Evolutionary conservation across 2,329 filamentous ascomycete species (phyloP), one percentile per base, ranked within the genome.

Genomic region (Epichloe brachyelytri): DNA sequence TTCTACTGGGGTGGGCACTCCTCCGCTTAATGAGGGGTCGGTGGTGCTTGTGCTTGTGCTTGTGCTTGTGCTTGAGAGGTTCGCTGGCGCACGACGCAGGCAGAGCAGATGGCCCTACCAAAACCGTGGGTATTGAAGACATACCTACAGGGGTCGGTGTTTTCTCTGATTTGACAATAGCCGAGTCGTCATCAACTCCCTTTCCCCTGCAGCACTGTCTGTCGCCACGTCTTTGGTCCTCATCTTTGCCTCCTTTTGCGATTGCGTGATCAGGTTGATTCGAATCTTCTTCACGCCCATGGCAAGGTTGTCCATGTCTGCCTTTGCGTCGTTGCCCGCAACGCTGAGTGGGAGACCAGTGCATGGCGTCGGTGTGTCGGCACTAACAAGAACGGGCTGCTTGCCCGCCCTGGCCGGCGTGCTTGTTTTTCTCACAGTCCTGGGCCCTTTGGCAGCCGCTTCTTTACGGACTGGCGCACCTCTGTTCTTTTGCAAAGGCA

Each of bases 401-500:
- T 51, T 57, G n/a, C 45, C 40, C 51, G 53, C 58, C 33, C 50
- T 53, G 4, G 59, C 49, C 11, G 58, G 53, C 14, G 59, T 51
- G 15, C 61, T 59, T 3, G 65, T 48, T 54, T 71, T 75, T 58
- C 68, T 73, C 19, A 64, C 56, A 1, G 56, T 64, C 12, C 67
- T 63, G 6, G 70, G 58, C 4, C 63, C 59, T 43, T 59, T 65
- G 8, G 58, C 56, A 2, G 53, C 58, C 3, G 63, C 52, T n/a
- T 76, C 72, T 54, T 71, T 72, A 33, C 71, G 75, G 10, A 70
- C 60, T 12, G 71, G 63, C 1, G 67, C 62, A 2, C 71, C 60
- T n/a, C 83, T 76, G 2, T 75, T 72, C 65, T 85, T 88, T 60
- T 79, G 85, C 4, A 77, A 69, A 10, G 73, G 68, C 10, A 81